phyloP scores from a whole-genome alignment of 371 early-diverging fungal species.

The Mortierella sp. region DNA sequence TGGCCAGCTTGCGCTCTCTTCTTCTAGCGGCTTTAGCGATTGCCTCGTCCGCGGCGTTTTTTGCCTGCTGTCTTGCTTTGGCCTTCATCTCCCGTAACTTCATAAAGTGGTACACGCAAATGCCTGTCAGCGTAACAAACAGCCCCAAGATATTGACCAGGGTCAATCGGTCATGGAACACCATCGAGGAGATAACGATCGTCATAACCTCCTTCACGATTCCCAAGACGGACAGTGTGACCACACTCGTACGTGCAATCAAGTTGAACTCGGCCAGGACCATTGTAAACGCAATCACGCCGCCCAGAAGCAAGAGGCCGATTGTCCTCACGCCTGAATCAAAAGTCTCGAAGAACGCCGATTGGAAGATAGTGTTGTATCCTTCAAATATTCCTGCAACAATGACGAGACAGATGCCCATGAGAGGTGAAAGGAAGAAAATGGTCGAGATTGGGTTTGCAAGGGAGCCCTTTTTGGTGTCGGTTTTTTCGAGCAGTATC shows the following conservation, averaged over 20 bases:
- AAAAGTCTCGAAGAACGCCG: slow-evolving; percentile 27
- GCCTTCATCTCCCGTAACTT: slow-evolving; percentile 46
- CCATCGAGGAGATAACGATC: slow-evolving; percentile 62
- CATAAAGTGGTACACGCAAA: slow-evolving; percentile 64
- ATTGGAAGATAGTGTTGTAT: slow-evolving; percentile 59
- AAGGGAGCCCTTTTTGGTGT: slow-evolving; percentile 58
- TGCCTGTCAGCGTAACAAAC: slow-evolving; percentile 70
- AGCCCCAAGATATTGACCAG: slow-evolving; percentile 68
- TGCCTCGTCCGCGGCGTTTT: slow-evolving; percentile 23
- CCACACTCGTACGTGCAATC: slow-evolving; percentile 72
- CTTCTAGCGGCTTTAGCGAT: slow-evolving; percentile 12
- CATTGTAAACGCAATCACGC: slow-evolving; percentile 75
- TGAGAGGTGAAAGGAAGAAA: slow-evolving; percentile 78
- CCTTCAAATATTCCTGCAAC: slow-evolving; percentile 75
- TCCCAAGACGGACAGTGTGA: slow-evolving; percentile 77
- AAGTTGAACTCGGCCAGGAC: slow-evolving; percentile 72
- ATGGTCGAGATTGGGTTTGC: slow-evolving; percentile 81
- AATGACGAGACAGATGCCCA: slow-evolving; percentile 71
- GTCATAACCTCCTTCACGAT: slow-evolving; percentile 79
- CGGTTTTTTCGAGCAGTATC: slow-evolving; percentile 59
- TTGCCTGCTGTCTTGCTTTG: slow-evolving; percentile 22
- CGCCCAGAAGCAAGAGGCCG: slow-evolving; percentile 53
- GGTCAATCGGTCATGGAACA: slow-evolving; percentile 75
- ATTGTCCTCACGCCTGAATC: slow-evolving; percentile 29
- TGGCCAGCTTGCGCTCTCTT: slow-evolving; percentile 13